Evolutionary conservation across 768 basidiomycete genomes (phyloP).

Genomic region (Mycena latifolia): DNA sequence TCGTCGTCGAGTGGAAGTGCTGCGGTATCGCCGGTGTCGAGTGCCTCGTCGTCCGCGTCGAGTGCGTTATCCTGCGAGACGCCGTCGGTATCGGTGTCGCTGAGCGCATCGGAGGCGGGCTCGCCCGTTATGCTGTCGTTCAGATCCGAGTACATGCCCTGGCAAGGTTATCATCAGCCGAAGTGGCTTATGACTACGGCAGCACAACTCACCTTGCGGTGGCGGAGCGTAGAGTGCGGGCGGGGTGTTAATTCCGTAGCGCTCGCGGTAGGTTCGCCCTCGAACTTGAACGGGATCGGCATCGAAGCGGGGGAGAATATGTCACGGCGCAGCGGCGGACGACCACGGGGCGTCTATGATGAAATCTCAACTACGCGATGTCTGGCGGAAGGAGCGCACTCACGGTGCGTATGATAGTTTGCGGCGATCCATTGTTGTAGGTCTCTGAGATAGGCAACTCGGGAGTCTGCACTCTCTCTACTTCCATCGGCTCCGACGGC

Average conservation of each 20-base stretch:
- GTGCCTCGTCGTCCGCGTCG: neutral
- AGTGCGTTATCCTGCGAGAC: neutral
- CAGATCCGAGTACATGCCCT: slow-evolving; percentile 12
- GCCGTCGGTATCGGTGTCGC: neutral
- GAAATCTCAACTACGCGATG: neutral
- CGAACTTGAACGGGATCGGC: neutral
- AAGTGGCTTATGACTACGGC: neutral
- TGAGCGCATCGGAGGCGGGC: neutral
- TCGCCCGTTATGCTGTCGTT: slow-evolving; percentile 27
- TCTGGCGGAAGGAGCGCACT: neutral
- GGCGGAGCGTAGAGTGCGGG: slow-evolving; percentile 27
- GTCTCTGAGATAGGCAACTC: slow-evolving; percentile 11
- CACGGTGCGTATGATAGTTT: slow-evolving; percentile 14
- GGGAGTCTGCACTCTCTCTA: slow-evolving; percentile 9
- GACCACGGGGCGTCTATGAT: slow-evolving; percentile 17
- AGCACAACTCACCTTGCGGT: slow-evolving; percentile 22
- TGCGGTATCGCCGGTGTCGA: too few species aligned
- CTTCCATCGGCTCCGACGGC: neutral
- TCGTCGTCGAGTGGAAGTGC: neutral
- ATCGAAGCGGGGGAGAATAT: slow-evolving; percentile 24
- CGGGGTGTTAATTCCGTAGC: slow-evolving; percentile 3
- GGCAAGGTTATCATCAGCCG: neutral
- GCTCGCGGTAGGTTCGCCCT: neutral
- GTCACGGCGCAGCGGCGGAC: slow-evolving; percentile 25
- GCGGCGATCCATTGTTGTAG: slow-evolving; percentile 1